These are phyloP conservation scores for Xylariaceae sp. DNA, from an alignment of 2,329 filamentous ascomycete genomes.

Conservation along the genomic window DNA sequence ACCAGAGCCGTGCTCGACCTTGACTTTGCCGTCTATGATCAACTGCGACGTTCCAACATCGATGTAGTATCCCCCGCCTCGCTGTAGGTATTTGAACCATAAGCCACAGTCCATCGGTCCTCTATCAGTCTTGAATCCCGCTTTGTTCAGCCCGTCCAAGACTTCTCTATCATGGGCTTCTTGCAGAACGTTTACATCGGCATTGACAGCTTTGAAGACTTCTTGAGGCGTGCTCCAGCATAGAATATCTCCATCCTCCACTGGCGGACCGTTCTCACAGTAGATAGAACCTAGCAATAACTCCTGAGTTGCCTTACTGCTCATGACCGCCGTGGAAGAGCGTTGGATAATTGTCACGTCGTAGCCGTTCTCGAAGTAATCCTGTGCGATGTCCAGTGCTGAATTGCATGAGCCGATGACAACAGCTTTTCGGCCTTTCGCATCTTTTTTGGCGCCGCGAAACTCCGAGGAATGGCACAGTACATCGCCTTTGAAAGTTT, in stretches of 20 bases:
- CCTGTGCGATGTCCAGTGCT: conserved; percentile 58
- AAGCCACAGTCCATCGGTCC: conserved; percentile 55
- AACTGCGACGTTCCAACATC: conserved; percentile 54
- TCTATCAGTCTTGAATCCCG: conserved; percentile 56
- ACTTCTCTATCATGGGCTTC: conserved; percentile 35
- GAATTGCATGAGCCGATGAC: conserved; percentile 60
- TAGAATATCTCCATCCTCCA: conserved; percentile 64
- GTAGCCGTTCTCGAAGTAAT: conserved; percentile 57
- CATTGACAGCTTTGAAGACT: conserved; percentile 59
- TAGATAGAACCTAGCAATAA: conserved; percentile 53
- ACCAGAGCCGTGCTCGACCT: conserved; percentile 50
- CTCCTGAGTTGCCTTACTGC: conserved; percentile 47
- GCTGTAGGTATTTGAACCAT: conserved; percentile 58
- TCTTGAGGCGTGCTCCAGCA: conserved; percentile 56
- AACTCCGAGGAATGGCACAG: conserved; percentile 56
- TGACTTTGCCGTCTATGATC: conserved; percentile 56
- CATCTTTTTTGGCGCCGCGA: conserved; percentile 39
- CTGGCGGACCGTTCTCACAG: conserved; percentile 52
- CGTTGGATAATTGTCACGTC: conserved; percentile 61
- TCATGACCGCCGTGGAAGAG: conserved; percentile 54
- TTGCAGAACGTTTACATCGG: conserved; percentile 40
- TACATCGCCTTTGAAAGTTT: conserved; percentile 49
- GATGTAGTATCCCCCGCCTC: conserved; percentile 61
- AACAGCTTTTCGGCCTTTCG: conserved; percentile 48
- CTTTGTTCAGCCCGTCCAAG: conserved; percentile 50